Evolutionary conservation across 176 grass and related monocot genomes (phyloP).

Genomic region (Elaeis guineensis): DNA sequence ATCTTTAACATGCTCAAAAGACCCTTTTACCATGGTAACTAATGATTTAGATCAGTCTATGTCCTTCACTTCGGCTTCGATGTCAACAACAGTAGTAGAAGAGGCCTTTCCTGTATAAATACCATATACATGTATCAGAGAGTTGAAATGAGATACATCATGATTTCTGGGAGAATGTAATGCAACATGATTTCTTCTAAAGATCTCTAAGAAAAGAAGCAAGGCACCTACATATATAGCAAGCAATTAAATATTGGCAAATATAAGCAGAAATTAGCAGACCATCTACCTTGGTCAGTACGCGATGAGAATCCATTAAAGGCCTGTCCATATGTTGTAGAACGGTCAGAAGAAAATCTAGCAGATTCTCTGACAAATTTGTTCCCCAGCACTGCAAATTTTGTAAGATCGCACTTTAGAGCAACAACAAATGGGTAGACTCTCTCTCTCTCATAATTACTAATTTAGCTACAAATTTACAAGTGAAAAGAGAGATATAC

Average conservation of each 20-base stretch:
- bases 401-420: not conserved
- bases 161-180: no score
- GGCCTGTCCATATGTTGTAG: conserved; percentile 18
- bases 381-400: conserved; percentile 42
- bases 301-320: conserved; percentile 35
- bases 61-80: conserved; percentile 71
- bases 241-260: no score
- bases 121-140: no score
- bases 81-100: conserved; percentile 44
- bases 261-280: not conserved
- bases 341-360: conserved; percentile 46
- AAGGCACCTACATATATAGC: no score
- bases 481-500: no score
- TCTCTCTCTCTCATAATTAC: no score
- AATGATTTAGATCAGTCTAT: conserved; percentile 31
- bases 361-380: conserved; percentile 58
- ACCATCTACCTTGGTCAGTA: conserved; percentile 25
- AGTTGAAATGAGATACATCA: no score
- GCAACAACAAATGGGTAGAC: no score
- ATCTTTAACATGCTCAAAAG: no score
- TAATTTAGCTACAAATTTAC: no score
- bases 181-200: not conserved
- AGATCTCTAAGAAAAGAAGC: no score
- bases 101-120: conserved; percentile 24
- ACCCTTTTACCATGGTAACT: no score